Evolutionary conservation across 139 green algal genomes (phyloP), one percentile per base, ranked within the genome.

Genomic region (Coccomyxa sp.): DNA sequence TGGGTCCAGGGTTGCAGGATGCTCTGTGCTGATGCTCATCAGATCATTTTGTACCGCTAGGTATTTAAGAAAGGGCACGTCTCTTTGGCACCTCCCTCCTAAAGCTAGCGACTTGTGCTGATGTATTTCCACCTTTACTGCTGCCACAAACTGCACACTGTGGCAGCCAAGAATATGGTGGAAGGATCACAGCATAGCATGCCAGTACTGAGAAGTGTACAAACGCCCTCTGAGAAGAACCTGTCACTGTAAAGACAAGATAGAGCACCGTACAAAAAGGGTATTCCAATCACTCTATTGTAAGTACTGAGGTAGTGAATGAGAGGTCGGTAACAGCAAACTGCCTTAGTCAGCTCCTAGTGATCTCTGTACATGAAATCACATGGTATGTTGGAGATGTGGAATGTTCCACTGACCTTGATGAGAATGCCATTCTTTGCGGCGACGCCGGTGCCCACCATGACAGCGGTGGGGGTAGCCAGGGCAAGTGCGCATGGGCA

Each of bases 401-500:
- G 38, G 38, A 7, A 51, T 51, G 38, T 51, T 51, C 38, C 38
- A 51, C 38, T 51, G 38, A 51, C 83, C 86, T 99, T 99, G 89
- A 99, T 98, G 14, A 99, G 90, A 27, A 99, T 95, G 58, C 96
- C 97, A 23, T 87, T 86, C 30, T 78, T 75, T 0, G 94, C 96
- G 23, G 92, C 96, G n/a, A 99, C 92, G 11, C 93, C 95, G 3
- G 95, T 97, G 76, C 88, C 90, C 76, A 95, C 91, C 97, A 99
- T 99, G 58, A 99, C 95, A 0, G 97, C 97, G 1, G 97, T 99
- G 67, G 97, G 97, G 14, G 97, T 99, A 76, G 97, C 97, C 51
- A 99, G 92, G 1, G 97, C 95, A 79, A 98, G 92, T 0, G 93
- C 96, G 89, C 97, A 99, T 79, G 97, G 97, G 92, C 97, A 99